Conservation (phyloP, 768 basidiomycete species). For the Lentinula boryana region DNA sequence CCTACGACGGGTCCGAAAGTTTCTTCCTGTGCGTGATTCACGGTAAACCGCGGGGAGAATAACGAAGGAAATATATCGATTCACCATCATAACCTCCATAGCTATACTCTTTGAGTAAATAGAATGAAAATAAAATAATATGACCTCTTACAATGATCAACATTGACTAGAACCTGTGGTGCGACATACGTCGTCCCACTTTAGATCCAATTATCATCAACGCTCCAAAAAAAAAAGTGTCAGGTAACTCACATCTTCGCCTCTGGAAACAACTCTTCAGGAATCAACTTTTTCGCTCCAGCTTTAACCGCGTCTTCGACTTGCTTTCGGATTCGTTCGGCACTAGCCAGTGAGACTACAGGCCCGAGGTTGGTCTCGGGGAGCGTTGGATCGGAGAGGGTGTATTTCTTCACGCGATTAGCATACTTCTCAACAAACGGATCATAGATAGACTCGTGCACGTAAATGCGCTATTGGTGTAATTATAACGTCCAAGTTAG, state of each 20-base stretch:
- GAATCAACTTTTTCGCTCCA: constrained; percentile 75
- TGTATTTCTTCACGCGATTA: constrained; percentile 76
- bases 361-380: constrained; percentile 81
- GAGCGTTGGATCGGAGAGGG: constrained; percentile 80
- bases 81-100: constrained; percentile 91
- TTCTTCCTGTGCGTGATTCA: constrained; percentile 50
- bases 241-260: constrained; percentile 53
- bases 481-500: neutral
- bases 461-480: constrained; percentile 73
- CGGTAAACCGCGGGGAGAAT: too few species aligned
- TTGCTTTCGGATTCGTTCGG: constrained; percentile 81
- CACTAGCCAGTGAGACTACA: constrained; percentile 85
- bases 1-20: constrained; percentile 93
- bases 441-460: constrained; percentile 80
- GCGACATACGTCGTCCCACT: constrained; percentile 85
- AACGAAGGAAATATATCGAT: too few species aligned
- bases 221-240: neutral
- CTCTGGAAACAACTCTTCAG: constrained; percentile 56
- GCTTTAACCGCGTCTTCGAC: constrained; percentile 75
- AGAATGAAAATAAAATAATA: neutral
- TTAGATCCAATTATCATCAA: neutral
- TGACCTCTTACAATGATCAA: constrained; percentile 69
- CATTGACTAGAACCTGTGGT: constrained; percentile 86
- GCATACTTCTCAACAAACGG: constrained; percentile 71
- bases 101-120: constrained; percentile 29